These are phyloP conservation scores for Erodium moschatum DNA, from an alignment of 441 rosid species.

Conservation along the genomic window DNA sequence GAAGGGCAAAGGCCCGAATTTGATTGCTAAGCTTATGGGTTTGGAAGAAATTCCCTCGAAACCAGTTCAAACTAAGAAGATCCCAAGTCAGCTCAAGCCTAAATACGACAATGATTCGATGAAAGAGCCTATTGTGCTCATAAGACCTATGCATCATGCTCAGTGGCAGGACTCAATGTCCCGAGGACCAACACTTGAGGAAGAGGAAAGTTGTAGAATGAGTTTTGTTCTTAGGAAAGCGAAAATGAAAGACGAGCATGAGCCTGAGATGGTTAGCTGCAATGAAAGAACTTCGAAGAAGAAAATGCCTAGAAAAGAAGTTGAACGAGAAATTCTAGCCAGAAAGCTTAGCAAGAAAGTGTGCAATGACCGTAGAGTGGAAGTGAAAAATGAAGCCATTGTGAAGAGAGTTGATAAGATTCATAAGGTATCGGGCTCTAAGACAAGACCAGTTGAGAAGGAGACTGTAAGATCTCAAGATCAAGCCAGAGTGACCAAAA, in stretches of 20 bases:
- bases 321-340: neutral
- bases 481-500: conserved; percentile 24
- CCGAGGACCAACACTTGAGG: conserved; percentile 16
- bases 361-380: neutral
- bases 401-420: conserved; percentile 28
- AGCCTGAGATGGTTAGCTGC: too few species aligned
- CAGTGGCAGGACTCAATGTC: conserved; percentile 23
- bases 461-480: conserved; percentile 29
- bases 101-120: conserved; percentile 23
- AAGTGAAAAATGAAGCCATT: conserved; percentile 24
- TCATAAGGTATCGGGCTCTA: conserved; percentile 23
- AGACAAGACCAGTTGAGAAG: conserved; percentile 29
- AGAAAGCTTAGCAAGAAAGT: neutral
- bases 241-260: too few species aligned
- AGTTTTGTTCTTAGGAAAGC: neutral
- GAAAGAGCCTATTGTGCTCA: conserved; percentile 47
- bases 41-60: conserved; percentile 51
- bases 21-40: conserved; percentile 95
- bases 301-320: conserved; percentile 25
- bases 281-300: neutral
- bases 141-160: conserved; percentile 39
- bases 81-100: conserved; percentile 36
- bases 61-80: conserved; percentile 14
- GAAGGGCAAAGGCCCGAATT: conserved; percentile 35
- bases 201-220: conserved; percentile 14